phyloP scores from a whole-genome alignment of 2,329 filamentous ascomycete species.

The Pseudogymnoascus sp. region DNA sequence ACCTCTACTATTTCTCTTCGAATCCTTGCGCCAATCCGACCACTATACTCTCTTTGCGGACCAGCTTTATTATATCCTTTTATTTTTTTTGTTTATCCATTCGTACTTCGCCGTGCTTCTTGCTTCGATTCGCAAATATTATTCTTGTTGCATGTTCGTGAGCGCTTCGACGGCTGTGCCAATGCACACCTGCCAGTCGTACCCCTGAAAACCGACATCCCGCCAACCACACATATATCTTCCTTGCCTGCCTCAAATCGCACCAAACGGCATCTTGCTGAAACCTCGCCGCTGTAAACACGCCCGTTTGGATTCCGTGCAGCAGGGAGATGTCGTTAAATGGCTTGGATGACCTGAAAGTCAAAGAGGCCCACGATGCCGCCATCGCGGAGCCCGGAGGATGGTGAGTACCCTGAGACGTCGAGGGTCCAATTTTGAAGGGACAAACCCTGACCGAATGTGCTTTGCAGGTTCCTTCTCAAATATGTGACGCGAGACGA shows the following conservation, averaged over 20 bases:
- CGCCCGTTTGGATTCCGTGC: constrained; percentile 9
- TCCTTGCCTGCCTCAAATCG: background rate
- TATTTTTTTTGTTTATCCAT: background rate
- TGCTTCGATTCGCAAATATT: background rate
- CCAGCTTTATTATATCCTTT: background rate
- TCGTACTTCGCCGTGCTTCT: background rate
- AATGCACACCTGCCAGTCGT: constrained; percentile 8
- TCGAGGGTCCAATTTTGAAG: constrained; percentile 12
- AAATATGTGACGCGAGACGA: constrained; percentile 87
- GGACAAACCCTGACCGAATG: constrained; percentile 16
- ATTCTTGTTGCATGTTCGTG: constrained; percentile 2
- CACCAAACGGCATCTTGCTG: constrained; percentile 5
- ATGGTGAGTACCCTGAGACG: constrained; percentile 52
- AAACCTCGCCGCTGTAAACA: constrained; percentile 10
- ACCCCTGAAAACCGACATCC: constrained; percentile 6
- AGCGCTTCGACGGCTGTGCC: constrained; percentile 4
- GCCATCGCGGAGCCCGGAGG: constrained; percentile 77
- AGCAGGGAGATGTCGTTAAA: constrained; percentile 74
- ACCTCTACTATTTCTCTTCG: background rate
- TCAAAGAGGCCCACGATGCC: constrained; percentile 77
- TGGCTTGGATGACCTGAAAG: constrained; percentile 73
- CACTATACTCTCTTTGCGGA: constrained; percentile 1
- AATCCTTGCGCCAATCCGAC: constrained; percentile 5
- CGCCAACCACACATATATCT: constrained; percentile 8
- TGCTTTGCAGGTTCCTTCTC: constrained; percentile 70